Conservation (phyloP, 2,329 filamentous ascomycete genomes). For the Fusarium sp. region DNA sequence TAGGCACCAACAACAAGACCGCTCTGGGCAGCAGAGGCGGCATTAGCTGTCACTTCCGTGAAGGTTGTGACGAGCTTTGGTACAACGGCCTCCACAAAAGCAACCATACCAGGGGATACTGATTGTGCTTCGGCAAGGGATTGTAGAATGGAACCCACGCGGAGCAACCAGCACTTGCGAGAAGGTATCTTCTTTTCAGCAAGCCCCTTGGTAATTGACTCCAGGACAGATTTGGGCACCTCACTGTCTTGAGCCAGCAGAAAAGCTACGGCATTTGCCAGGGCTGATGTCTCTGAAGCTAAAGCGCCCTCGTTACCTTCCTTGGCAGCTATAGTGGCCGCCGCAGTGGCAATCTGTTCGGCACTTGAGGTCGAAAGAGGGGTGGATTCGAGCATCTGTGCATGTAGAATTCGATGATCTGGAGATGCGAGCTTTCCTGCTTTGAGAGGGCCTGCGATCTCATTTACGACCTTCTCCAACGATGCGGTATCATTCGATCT, state of each 20-base stretch:
- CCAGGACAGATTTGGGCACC: constrained; percentile 73
- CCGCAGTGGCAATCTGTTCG: constrained; percentile 71
- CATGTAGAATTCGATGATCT: constrained; percentile 85
- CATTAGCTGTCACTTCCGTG: constrained; percentile 82
- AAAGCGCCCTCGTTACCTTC: constrained; percentile 90
- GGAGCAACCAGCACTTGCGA: constrained; percentile 83
- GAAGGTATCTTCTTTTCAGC: constrained; percentile 84
- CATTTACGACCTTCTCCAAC: constrained; percentile 77
- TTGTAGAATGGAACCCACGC: constrained; percentile 77
- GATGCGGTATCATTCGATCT: constrained; percentile 67
- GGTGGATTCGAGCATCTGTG: constrained; percentile 79
- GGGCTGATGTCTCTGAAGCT: constrained; percentile 76
- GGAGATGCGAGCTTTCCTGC: constrained; percentile 83
- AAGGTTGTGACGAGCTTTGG: constrained; percentile 74
- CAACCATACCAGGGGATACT: constrained; percentile 56
- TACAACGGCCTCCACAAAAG: constrained; percentile 65
- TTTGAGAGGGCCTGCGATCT: constrained; percentile 83
- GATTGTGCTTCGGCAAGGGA: constrained; percentile 58
- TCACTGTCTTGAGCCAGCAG: constrained; percentile 70
- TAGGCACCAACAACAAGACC: constrained; percentile 85
- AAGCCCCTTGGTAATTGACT: constrained; percentile 82
- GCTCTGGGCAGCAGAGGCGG: constrained; percentile 80
- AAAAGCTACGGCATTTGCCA: constrained; percentile 73
- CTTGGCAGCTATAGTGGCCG: constrained; percentile 78
- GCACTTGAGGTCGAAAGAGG: constrained; percentile 71